Base-by-base conservation (phyloP, 1,284 basidiomycete genomes). In the Rhodotorula mucilaginosa region DNA sequence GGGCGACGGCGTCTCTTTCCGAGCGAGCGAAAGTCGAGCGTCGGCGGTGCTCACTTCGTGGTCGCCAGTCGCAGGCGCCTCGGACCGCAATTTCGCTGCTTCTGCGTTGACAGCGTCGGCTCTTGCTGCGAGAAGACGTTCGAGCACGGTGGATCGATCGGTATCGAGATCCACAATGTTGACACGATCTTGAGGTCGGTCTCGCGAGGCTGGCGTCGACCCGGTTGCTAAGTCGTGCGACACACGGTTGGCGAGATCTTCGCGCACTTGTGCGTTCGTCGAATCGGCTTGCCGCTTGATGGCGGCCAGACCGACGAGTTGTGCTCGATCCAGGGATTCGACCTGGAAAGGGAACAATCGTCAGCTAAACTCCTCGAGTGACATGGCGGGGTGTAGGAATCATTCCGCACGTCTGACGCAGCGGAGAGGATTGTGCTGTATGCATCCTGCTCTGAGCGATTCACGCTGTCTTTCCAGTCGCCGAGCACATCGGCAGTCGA, bases 221-320 rank as follows among this genome's bases (percentile, higher is more conserved):
- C 84, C 83, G 0, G 84, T 85, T 2, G 83, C 78, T 4, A 80
- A 70, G 71, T 84, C 83, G n/a, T 81, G 78, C 7, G 72, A 74
- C 18, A 85, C 79, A 18, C 78, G 78, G 7, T 70, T 68, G 10
- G 75, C 62, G 21, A 82, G 79, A 76, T 80, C 80, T 1, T 69
- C 67, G 26, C 74, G 75, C 1, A 82, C 80, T 21, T 78, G 70
- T 34, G 65, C 56, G 26, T 75, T 70, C 52, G 82, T 78, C 7
- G 64, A 52, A 23, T 74, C 66, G 47, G 83, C 69, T 15, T 76
- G 68, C 7, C 68, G 57, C 47, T 75, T 69, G 16, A 80, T 71
- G 15, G 63, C 44, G 7, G 66, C n/a, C 1, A 29, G 29, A 15
- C 29, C n/a, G 16, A 39, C 63, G 72, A 59, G 49, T 60, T 65